These are phyloP conservation scores for Rusavskia elegans DNA, from an alignment of 495 filamentous ascomycete genomes.

Conservation along the genomic window DNA sequence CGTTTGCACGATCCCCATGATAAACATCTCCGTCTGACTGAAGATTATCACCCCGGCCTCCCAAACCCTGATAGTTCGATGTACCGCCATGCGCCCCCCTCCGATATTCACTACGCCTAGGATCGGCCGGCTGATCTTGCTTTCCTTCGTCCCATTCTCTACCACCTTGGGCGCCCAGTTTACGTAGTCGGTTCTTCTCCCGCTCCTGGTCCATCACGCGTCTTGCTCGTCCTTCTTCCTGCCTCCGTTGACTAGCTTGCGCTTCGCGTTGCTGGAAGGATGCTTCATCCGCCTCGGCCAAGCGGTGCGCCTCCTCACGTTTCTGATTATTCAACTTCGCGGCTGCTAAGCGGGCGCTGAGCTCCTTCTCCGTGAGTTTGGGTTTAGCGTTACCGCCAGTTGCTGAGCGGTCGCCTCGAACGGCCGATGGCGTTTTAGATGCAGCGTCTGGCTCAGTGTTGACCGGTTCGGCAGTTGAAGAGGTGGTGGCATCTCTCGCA, in stretches of 20 bases:
- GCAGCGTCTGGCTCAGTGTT: background rate
- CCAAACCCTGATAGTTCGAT: constrained; percentile 1
- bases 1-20: constrained; percentile 4
- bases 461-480: background rate
- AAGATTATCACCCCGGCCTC: constrained; percentile 1
- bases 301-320: constrained; percentile 42
- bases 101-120: constrained; percentile 24
- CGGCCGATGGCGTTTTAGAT: constrained; percentile 30
- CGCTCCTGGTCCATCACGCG: constrained; percentile 52
- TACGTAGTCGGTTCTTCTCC: constrained; percentile 54
- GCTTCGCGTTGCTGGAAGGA: constrained; percentile 51
- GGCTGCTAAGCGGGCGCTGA: constrained; percentile 40
- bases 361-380: constrained; percentile 55
- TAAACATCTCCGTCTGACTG: constrained; percentile 9
- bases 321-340: constrained; percentile 42
- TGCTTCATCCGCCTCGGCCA: constrained; percentile 52
- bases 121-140: constrained; percentile 41
- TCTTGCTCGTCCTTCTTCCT: constrained; percentile 38
- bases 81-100: constrained; percentile 49
- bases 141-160: constrained; percentile 70
- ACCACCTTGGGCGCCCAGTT: constrained; percentile 46
- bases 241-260: constrained; percentile 33
- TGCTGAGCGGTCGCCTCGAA: constrained; percentile 51
- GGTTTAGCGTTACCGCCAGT: constrained; percentile 49
- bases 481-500: background rate